Percentiles rank a stretch among this genome's conserved stretches.
Evolutionary conservation across 371 early-diverging fungal genomes (phyloP).

Genomic region (Lichtheimia hyalospora): DNA sequence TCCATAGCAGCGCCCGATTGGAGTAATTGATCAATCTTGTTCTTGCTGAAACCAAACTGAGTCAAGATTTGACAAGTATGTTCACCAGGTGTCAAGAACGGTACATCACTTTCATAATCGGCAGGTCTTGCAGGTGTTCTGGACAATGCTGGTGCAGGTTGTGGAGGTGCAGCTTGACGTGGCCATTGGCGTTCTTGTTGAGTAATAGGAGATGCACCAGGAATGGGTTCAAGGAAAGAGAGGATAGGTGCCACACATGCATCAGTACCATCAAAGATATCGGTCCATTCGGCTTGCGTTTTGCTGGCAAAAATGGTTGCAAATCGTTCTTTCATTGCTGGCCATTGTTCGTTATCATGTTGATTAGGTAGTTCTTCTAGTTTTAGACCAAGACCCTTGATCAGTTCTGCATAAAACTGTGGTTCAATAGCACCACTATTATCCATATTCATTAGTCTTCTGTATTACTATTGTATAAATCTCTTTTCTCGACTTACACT

Average conservation of each 20-base stretch:
- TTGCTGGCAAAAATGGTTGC: slow-evolving; percentile 51
- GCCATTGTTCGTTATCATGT: slow-evolving; percentile 56
- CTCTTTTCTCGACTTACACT: slow-evolving; percentile 42
- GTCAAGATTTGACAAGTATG: slow-evolving; percentile 54
- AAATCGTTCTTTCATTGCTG: slow-evolving; percentile 52
- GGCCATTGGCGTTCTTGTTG: slow-evolving; percentile 21
- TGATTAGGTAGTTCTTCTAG: slow-evolving; percentile 49
- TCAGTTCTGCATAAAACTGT: slow-evolving; percentile 62
- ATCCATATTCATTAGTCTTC: not conserved
- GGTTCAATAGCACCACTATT: slow-evolving; percentile 71
- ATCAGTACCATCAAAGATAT: slow-evolving; percentile 67
- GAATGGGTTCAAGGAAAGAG: slow-evolving; percentile 45
- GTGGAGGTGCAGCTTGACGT: slow-evolving; percentile 44
- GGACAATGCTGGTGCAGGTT: slow-evolving; percentile 61
- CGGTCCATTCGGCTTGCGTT: slow-evolving; percentile 68
- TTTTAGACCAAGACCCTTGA: slow-evolving; percentile 57
- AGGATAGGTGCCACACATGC: slow-evolving; percentile 78
- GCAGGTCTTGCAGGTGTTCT: slow-evolving; percentile 54
- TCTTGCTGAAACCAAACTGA: slow-evolving; percentile 48
- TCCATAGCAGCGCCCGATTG: slow-evolving; percentile 16
- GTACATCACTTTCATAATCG: slow-evolving; percentile 16
- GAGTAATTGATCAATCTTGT: slow-evolving; percentile 15
- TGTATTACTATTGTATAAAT: not conserved
- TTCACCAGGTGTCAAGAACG: slow-evolving; percentile 51
- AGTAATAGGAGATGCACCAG: slow-evolving; percentile 9